Conservation (phyloP, 176 grass and related monocot species). For the Otatea glauca region DNA sequence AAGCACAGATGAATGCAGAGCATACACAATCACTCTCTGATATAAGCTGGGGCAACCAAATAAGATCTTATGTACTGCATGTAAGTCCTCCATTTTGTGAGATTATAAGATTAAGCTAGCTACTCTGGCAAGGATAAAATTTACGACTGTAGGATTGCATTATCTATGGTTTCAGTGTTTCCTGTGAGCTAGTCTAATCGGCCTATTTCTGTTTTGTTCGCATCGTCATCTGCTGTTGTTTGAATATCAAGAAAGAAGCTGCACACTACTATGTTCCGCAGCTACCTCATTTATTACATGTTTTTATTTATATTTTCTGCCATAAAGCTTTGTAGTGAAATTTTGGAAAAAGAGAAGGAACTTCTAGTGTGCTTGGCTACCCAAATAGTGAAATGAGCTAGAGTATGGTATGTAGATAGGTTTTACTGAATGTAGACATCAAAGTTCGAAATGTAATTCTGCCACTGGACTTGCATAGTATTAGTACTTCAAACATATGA, state of each 20-base stretch:
- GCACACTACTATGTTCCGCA: neutral
- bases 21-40: constrained; percentile 94
- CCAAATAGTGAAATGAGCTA: constrained; percentile 22
- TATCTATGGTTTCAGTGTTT: constrained; percentile 11
- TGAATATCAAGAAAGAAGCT: constrained; percentile 30
- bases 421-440: neutral
- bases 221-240: neutral
- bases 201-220: constrained; percentile 26
- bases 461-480: neutral
- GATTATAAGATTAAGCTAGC: constrained; percentile 17
- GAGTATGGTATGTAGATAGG: neutral
- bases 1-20: constrained; percentile 89
- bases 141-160: neutral
- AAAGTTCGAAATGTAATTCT: constrained; percentile 12
- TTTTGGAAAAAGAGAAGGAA: neutral
- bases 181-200: constrained; percentile 12
- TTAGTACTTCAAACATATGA: constrained; percentile 13
- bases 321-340: neutral
- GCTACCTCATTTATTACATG: neutral
- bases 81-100: constrained; percentile 56
- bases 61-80: constrained; percentile 95
- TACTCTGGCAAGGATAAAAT: constrained; percentile 25
- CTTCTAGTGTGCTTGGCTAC: neutral
- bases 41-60: constrained; percentile 96
- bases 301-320: constrained; percentile 2